Conservation (phyloP, 2,329 filamentous ascomycete species). For the Fusarium sp. region DNA sequence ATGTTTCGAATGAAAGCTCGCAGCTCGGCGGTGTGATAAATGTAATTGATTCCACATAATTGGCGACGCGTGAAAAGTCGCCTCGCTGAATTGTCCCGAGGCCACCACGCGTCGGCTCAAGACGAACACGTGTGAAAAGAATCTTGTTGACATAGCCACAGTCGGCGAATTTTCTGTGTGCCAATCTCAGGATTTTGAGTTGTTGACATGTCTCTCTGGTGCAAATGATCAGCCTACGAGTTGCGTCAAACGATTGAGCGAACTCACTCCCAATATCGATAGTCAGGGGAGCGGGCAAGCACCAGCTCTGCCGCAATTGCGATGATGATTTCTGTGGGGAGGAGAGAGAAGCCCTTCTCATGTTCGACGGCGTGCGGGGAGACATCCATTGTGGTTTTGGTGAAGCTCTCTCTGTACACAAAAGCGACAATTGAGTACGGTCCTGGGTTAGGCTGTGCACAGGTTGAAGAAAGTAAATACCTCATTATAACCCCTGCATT, state of each 20-base stretch:
- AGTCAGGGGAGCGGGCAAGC: too few species aligned
- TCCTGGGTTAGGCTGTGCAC: background rate
- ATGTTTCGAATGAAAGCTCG: background rate
- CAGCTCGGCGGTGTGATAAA: background rate
- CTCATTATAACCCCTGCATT: background rate
- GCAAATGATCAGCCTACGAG: background rate
- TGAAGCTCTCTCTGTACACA: background rate
- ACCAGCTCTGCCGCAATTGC: background rate
- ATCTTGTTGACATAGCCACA: background rate
- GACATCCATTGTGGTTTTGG: background rate
- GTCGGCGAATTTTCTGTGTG: background rate
- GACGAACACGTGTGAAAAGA: background rate
- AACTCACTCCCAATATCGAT: background rate
- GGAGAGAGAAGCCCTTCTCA: background rate
- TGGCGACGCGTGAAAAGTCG: background rate
- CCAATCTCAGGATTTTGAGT: background rate
- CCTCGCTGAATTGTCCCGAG: background rate
- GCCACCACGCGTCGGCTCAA: background rate
- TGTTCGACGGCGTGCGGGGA: rapidly evolving
- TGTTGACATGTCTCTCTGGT: background rate
- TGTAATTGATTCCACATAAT: background rate
- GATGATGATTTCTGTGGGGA: background rate
- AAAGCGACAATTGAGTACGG: too few species aligned
- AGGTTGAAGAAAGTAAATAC: background rate
- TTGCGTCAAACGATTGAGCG: background rate